These are phyloP conservation scores for Handroanthus guayacan DNA, from an alignment of 257 asterid genomes.

Conservation along the genomic window DNA sequence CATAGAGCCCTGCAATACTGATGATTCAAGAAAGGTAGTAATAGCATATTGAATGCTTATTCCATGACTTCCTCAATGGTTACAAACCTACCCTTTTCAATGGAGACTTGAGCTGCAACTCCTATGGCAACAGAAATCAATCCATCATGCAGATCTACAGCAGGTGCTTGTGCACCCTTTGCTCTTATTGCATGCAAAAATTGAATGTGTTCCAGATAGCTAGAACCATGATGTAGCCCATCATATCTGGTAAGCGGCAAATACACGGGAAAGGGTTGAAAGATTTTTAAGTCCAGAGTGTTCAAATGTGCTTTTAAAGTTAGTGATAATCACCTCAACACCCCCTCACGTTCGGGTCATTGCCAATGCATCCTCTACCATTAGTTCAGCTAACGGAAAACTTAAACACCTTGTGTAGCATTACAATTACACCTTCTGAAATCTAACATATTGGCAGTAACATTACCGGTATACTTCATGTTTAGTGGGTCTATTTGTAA, in stretches of 20 bases:
- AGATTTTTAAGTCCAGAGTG: not conserved
- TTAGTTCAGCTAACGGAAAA: too few relatives aligned
- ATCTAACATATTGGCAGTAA: too few relatives aligned
- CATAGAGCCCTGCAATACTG: too few relatives aligned
- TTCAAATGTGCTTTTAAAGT: too few relatives aligned
- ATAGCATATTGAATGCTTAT: conserved; percentile 7
- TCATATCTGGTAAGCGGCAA: conserved; percentile 60
- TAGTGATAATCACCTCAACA: too few relatives aligned
- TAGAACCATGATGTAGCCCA: conserved; percentile 95
- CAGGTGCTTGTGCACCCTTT: conserved; percentile 64
- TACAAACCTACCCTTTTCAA: conserved; percentile 77
- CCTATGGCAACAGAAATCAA: conserved; percentile 93
- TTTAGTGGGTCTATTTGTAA: too few relatives aligned
- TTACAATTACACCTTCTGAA: too few relatives aligned
- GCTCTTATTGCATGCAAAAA: conserved; percentile 72
- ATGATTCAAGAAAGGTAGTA: too few relatives aligned
- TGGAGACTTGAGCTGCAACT: conserved; percentile 90
- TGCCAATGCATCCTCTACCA: too few relatives aligned
- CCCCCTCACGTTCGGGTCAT: too few relatives aligned
- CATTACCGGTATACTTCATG: too few relatives aligned
- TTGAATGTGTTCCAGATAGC: conserved; percentile 88
- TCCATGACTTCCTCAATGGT: conserved; percentile 70
- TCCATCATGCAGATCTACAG: conserved; percentile 80
- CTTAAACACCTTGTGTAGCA: too few relatives aligned
- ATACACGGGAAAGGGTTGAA: conserved; percentile 14